These are phyloP conservation scores for Diaporthe ampelina DNA, from an alignment of 2,329 filamentous ascomycete genomes.

Conservation along the genomic window DNA sequence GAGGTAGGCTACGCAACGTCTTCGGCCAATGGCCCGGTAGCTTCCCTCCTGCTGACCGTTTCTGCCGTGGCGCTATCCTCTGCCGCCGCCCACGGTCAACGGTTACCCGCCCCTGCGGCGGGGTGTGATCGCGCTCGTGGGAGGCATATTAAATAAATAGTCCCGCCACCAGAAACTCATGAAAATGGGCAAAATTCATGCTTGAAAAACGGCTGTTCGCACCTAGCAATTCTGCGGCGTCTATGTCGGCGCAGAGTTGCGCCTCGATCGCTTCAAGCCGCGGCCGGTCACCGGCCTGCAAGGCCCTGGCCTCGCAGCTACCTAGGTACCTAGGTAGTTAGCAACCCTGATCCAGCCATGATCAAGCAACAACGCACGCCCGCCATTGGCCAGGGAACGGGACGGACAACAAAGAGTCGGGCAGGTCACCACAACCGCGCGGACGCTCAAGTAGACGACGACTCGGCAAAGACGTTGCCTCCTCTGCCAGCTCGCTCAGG, in stretches of 20 bases:
- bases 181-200: slow-evolving; percentile 15
- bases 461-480: not conserved
- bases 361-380: not conserved
- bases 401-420: not conserved
- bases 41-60: not conserved
- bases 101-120: not conserved
- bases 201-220: not conserved
- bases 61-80: not conserved
- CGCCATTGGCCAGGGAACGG: slow-evolving; percentile 24
- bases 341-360: not conserved
- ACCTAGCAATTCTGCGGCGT: slow-evolving; percentile 17
- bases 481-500: slow-evolving; percentile 5
- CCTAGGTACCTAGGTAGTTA: not conserved
- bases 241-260: slow-evolving; percentile 30
- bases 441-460: not conserved
- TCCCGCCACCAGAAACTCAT: not conserved
- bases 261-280: slow-evolving; percentile 14
- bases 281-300: slow-evolving; percentile 16
- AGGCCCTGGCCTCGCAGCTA: slow-evolving; percentile 11
- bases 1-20: not conserved
- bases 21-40: not conserved
- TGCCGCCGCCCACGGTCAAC: not conserved
- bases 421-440: not conserved
- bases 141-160: no score
- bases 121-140: not conserved